Percentiles rank a stretch among this genome's conserved stretches.
Evolutionary conservation across 1,284 basidiomycete species (phyloP).

Genomic region (Cutaneotrichosporon dermatis): DNA sequence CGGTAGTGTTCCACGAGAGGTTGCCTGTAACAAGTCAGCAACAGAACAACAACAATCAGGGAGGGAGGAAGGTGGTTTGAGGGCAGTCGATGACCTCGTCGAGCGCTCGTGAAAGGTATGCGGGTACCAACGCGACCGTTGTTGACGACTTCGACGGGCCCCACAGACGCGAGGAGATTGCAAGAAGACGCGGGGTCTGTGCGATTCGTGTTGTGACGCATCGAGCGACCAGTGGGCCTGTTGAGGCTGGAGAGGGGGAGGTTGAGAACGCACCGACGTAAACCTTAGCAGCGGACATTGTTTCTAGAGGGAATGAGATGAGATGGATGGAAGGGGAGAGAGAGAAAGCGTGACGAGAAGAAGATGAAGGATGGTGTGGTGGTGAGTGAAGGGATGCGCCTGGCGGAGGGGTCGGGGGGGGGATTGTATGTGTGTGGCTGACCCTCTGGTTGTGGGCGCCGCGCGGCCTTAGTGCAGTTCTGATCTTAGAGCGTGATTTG

Average conservation of each 20-base stretch:
- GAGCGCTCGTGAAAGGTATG: too few relatives aligned
- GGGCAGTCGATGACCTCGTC: not conserved
- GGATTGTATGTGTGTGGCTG: not conserved
- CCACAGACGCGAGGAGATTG: too few relatives aligned
- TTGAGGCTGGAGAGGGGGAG: too few relatives aligned
- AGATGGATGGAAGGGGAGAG: slow-evolving; percentile 9
- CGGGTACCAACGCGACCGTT: too few relatives aligned
- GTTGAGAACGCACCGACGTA: slow-evolving; percentile 20
- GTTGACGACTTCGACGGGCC: too few relatives aligned
- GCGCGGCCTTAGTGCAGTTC: not conserved
- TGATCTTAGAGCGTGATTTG: too few relatives aligned
- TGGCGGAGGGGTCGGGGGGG: not conserved
- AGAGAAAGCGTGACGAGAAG: slow-evolving; percentile 1
- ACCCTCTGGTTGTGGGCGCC: not conserved
- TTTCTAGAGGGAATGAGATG: slow-evolving; percentile 3
- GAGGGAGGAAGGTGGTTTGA: not conserved
- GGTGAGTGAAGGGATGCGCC: slow-evolving; percentile 1
- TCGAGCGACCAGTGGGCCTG: too few relatives aligned
- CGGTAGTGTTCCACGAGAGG: slow-evolving; percentile 75
- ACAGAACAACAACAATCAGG: not conserved
- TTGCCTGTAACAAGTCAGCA: slow-evolving; percentile 38
- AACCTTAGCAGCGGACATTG: slow-evolving; percentile 25
- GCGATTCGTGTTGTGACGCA: too few relatives aligned
- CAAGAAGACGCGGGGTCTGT: too few relatives aligned
- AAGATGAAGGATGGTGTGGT: slow-evolving; percentile 1